phyloP scores from a whole-genome alignment of 768 basidiomycete genomes.

The Boletus subparvulus region DNA sequence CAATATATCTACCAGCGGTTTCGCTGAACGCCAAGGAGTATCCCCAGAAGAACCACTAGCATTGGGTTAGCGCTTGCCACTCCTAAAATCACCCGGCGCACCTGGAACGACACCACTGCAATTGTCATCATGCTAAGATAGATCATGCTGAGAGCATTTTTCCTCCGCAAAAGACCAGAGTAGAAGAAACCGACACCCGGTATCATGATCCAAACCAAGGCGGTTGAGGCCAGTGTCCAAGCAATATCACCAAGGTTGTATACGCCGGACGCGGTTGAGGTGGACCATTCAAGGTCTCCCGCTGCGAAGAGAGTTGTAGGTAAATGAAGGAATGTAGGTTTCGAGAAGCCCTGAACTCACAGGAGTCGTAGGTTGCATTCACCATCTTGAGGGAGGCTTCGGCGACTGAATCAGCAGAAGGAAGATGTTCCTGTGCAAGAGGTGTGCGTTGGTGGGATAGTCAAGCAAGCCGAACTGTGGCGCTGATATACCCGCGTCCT shows the following conservation, averaged over 20 bases:
- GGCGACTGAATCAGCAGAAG: not conserved
- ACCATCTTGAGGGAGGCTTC: constrained; percentile 33
- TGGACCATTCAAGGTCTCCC: constrained; percentile 36
- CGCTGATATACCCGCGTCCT: constrained; percentile 19
- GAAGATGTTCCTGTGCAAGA: not conserved
- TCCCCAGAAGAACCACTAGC: constrained; percentile 97
- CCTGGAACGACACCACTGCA: constrained; percentile 84
- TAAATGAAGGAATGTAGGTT: not conserved
- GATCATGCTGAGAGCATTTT: constrained; percentile 92
- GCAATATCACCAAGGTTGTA: constrained; percentile 68
- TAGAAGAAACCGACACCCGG: constrained; percentile 88
- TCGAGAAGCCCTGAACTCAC: constrained; percentile 22
- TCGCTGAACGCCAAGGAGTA: constrained; percentile 91
- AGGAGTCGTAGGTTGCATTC: constrained; percentile 43
- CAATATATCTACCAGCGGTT: constrained; percentile 72
- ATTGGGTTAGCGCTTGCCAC: constrained; percentile 1
- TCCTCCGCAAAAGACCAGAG: constrained; percentile 85
- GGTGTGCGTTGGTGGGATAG: constrained; percentile 6
- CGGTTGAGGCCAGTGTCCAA: constrained; percentile 70
- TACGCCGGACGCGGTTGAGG: constrained; percentile 26
- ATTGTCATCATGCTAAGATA: constrained; percentile 75
- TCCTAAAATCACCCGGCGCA: constrained; percentile 49
- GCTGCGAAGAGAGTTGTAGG: constrained; percentile 26
- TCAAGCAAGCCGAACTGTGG: not conserved
- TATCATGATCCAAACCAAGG: constrained; percentile 84